Percentiles rank a stretch among this genome's conserved stretches.
Conservation (phyloP, 2,329 filamentous ascomycete species). For the Curvularia hawaiiensis region DNA sequence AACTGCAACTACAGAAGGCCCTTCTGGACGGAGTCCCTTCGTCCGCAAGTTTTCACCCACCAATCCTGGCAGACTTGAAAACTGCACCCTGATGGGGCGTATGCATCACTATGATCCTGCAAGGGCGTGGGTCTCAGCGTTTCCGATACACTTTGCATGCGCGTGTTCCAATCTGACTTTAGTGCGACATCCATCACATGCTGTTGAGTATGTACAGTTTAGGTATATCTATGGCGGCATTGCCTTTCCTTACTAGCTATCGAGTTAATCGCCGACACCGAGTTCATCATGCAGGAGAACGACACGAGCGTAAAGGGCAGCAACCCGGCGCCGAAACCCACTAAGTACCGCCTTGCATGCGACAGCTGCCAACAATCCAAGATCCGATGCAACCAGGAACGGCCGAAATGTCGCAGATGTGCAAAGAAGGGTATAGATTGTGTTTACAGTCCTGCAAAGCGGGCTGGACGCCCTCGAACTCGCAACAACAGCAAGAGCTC, state of each 20-base stretch:
- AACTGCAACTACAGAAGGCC: slow-evolving; percentile 6
- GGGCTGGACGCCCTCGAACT: slow-evolving; percentile 12
- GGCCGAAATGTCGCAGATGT: slow-evolving; percentile 15
- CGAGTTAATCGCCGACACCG: neutral
- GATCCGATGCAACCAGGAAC: slow-evolving; percentile 13
- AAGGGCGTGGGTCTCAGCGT: neutral
- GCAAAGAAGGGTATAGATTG: slow-evolving; percentile 14
- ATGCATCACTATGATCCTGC: neutral
- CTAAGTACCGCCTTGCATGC: slow-evolving; percentile 13
- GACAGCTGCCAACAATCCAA: slow-evolving; percentile 15
- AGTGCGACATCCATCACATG: neutral
- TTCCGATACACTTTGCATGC: neutral
- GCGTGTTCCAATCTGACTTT: neutral
- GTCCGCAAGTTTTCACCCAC: neutral
- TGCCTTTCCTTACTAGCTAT: neutral
- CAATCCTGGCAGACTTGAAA: neutral
- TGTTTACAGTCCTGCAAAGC: slow-evolving; percentile 13
- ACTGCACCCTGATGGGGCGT: neutral
- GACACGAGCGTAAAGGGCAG: slow-evolving; percentile 5
- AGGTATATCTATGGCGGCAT: slow-evolving; percentile 7
- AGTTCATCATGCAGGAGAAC: slow-evolving; percentile 3
- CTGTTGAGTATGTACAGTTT: neutral
- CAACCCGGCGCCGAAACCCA: slow-evolving; percentile 3
- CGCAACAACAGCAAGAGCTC: slow-evolving; percentile 10
- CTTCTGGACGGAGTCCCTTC: neutral